A percentile compares a stretch with the other conserved stretches of the same genome.
Evolutionary conservation across 305 asterid genomes (phyloP).

Genomic region (Fraxinus baroniana): DNA sequence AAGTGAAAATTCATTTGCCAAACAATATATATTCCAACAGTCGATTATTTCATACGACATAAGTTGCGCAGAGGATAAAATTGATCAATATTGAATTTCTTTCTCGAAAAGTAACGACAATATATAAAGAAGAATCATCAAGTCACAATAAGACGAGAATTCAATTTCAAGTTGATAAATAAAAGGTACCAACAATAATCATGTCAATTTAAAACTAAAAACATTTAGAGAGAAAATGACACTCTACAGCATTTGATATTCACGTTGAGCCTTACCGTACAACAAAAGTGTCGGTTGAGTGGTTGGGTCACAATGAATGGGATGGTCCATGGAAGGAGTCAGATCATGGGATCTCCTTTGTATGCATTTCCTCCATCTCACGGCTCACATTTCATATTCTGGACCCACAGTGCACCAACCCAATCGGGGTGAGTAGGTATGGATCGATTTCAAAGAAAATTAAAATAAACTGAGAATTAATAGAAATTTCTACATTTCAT

Average conservation of each 20-base stretch:
- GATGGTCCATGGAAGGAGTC: not conserved
- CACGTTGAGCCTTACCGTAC: not conserved
- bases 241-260: not conserved
- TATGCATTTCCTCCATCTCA: not conserved
- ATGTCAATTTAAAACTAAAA: not conserved
- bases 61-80: not conserved
- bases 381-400: not conserved
- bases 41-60: not conserved
- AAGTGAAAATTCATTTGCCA: no score
- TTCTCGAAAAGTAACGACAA: not conserved
- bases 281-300: not conserved
- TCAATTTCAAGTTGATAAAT: no score
- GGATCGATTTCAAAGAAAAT: not conserved
- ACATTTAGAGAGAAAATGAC: not conserved
- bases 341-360: not conserved
- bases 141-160: no score
- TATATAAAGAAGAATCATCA: no score
- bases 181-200: not conserved
- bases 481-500: no score
- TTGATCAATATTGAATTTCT: not conserved
- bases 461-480: no score
- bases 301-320: not conserved
- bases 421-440: not conserved
- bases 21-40: not conserved
- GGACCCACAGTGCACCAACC: not conserved